These are phyloP conservation scores for Lasiosphaeria ovina DNA, from an alignment of 495 filamentous ascomycete species.

Conservation along the genomic window DNA sequence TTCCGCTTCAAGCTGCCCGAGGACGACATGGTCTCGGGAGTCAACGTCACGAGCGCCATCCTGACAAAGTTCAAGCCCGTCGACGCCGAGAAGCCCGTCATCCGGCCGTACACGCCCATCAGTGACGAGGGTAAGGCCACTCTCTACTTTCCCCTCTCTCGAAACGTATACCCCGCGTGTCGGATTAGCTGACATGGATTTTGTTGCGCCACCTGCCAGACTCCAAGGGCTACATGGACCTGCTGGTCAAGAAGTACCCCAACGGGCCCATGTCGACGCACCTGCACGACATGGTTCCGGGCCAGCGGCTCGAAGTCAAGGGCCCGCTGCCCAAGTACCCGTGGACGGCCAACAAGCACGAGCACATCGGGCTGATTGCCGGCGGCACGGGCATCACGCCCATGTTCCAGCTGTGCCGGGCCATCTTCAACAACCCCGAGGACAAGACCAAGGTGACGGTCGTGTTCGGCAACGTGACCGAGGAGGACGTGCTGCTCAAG, in stretches of 20 bases:
- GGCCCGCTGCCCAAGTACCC: slow-evolving; percentile 93
- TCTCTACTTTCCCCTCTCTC: background rate
- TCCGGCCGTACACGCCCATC: slow-evolving; percentile 89
- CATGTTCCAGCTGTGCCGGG: slow-evolving; percentile 77
- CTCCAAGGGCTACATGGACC: slow-evolving; percentile 74
- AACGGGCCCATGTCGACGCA: slow-evolving; percentile 88
- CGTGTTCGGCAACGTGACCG: slow-evolving; percentile 80
- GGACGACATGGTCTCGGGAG: slow-evolving; percentile 75
- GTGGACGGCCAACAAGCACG: slow-evolving; percentile 90
- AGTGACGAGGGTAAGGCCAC: slow-evolving; percentile 70
- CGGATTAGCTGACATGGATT: no score
- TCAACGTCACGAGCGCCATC: slow-evolving; percentile 77
- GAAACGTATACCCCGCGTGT: no score
- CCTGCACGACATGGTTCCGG: slow-evolving; percentile 75
- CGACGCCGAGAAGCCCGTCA: slow-evolving; percentile 73
- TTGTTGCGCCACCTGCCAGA: slow-evolving; percentile 35
- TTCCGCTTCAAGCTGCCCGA: slow-evolving; percentile 83
- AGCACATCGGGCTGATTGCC: slow-evolving; percentile 87
- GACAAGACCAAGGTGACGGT: slow-evolving; percentile 96
- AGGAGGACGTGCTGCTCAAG: slow-evolving; percentile 88
- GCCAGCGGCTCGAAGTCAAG: slow-evolving; percentile 84
- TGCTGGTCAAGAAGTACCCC: slow-evolving; percentile 88
- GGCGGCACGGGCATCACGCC: slow-evolving; percentile 96
- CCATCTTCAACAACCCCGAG: slow-evolving; percentile 92
- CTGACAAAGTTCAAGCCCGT: slow-evolving; percentile 82